phyloP scores from a whole-genome alignment of 108 stramenopile species.

The Aurantiochytrium sp. region DNA sequence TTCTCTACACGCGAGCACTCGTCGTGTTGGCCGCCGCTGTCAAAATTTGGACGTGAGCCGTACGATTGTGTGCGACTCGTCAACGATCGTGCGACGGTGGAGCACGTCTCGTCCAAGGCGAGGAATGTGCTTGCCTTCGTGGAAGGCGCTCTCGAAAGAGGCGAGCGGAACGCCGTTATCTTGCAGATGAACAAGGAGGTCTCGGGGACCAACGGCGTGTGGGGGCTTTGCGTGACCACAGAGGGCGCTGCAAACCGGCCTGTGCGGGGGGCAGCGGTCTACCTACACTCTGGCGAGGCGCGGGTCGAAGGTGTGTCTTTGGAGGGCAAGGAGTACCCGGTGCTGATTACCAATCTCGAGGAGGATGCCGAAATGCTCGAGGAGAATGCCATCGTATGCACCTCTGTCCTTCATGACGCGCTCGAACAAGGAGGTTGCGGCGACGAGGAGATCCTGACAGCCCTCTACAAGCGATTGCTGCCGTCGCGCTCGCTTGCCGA shows the following conservation, averaged over 20 bases:
- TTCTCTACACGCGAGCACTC: background rate
- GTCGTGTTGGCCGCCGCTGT: background rate
- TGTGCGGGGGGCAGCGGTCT: background rate
- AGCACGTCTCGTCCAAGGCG: background rate
- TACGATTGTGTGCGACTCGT: slow-evolving; percentile 13
- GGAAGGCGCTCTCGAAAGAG: background rate
- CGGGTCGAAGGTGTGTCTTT: background rate
- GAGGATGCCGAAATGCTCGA: background rate
- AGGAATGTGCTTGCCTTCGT: background rate
- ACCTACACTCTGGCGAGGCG: background rate
- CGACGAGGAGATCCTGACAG: background rate
- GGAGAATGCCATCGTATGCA: background rate
- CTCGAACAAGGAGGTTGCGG: background rate
- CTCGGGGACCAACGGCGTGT: background rate
- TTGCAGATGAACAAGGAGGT: background rate
- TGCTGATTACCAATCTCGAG: background rate
- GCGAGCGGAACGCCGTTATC: background rate
- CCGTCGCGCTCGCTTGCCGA: background rate
- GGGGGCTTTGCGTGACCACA: slow-evolving; percentile 6
- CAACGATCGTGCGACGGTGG: background rate
- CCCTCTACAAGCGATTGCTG: background rate
- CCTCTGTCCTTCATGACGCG: background rate
- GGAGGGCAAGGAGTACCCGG: background rate
- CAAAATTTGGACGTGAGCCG: background rate
- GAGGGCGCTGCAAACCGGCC: background rate